These are phyloP conservation scores for Cutaneotrichosporon cyanovorans DNA, from an alignment of 1,284 basidiomycete species.

Conservation along the genomic window DNA sequence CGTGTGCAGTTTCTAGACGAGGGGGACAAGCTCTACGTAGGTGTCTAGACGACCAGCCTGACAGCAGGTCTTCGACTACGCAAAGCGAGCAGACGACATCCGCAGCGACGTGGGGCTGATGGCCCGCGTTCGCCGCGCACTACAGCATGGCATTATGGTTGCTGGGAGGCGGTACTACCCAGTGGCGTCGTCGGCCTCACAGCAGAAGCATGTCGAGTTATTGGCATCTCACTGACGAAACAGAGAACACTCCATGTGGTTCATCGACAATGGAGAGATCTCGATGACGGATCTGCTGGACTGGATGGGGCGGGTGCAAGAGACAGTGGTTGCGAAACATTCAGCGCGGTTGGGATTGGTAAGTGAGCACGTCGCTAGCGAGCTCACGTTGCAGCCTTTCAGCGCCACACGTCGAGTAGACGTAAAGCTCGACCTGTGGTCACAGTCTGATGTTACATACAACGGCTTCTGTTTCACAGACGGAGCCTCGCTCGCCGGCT, in stretches of 20 bases:
- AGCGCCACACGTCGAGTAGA: constrained; percentile 34
- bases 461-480: constrained; percentile 41
- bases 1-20: constrained; percentile 45
- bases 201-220: constrained; percentile 33
- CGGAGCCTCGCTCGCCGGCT: constrained; percentile 38
- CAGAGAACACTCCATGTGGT: constrained; percentile 45
- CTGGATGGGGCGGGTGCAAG: constrained; percentile 40
- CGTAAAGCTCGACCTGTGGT: constrained; percentile 15
- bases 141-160: constrained; percentile 37
- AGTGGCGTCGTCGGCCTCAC: constrained; percentile 38
- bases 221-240: constrained; percentile 8
- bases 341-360: constrained; percentile 41
- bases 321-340: constrained; percentile 44
- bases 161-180: constrained; percentile 36
- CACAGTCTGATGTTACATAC: constrained; percentile 12
- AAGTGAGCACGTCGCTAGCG: neutral
- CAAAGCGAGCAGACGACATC: constrained; percentile 28
- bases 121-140: constrained; percentile 39
- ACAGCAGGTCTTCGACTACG: constrained; percentile 29
- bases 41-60: constrained; percentile 8
- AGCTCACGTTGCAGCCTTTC: constrained; percentile 26
- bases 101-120: constrained; percentile 33
- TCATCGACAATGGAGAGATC: constrained; percentile 33
- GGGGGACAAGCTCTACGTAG: constrained; percentile 36
- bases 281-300: constrained; percentile 25